Evolutionary conservation across 2,329 filamentous ascomycete genomes (phyloP).

Genomic region (Ophiostoma ulmi): DNA sequence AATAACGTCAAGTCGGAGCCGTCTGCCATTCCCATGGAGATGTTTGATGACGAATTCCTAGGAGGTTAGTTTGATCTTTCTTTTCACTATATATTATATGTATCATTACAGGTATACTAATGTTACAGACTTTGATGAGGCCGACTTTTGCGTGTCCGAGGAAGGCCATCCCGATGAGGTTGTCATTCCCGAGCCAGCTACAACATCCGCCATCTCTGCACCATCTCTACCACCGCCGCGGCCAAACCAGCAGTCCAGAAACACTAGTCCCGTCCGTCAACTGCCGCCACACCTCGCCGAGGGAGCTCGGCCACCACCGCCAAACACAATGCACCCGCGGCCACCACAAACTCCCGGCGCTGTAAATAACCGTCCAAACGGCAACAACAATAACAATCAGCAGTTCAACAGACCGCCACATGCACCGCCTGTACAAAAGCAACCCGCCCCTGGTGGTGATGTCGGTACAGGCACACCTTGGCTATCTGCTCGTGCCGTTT

Average conservation of each 20-base stretch:
- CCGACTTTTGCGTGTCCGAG: slow-evolving; percentile 65
- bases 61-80: slow-evolving; percentile 38
- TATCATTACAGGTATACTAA: neutral
- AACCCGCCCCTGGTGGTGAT: neutral
- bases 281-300: slow-evolving; percentile 24
- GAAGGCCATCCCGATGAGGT: slow-evolving; percentile 69
- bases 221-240: slow-evolving; percentile 27
- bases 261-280: slow-evolving; percentile 27
- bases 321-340: slow-evolving; percentile 14
- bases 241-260: slow-evolving; percentile 28
- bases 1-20: slow-evolving; percentile 10
- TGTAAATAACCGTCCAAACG: slow-evolving; percentile 15
- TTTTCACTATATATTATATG: neutral
- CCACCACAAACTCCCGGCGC: slow-evolving; percentile 26
- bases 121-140: slow-evolving; percentile 63
- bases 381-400: slow-evolving; percentile 18
- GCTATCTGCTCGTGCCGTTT: slow-evolving; percentile 64
- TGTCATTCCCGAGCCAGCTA: slow-evolving; percentile 43
- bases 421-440: neutral
- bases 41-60: slow-evolving; percentile 42
- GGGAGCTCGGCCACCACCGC: slow-evolving; percentile 17
- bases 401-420: slow-evolving; percentile 26
- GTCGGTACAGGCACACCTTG: slow-evolving; percentile 48
- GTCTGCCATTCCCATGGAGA: slow-evolving; percentile 16
- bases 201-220: slow-evolving; percentile 28